Evolutionary conservation across 2,329 filamentous ascomycete species (phyloP).

Genomic region (Colletotrichum sp.): DNA sequence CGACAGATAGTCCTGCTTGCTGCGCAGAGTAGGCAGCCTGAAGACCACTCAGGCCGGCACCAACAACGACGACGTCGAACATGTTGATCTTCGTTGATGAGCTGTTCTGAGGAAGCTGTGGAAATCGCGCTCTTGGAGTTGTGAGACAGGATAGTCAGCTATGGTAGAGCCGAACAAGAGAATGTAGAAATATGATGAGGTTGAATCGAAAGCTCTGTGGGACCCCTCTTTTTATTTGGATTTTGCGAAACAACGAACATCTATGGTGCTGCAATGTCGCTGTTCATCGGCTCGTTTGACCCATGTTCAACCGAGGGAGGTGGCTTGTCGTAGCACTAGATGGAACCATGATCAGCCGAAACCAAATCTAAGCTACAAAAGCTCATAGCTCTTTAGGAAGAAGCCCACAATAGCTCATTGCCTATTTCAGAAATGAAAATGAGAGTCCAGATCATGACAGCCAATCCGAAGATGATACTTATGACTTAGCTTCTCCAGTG

Average conservation of each 20-base stretch:
- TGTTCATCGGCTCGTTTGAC: background rate
- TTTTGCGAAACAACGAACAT: background rate
- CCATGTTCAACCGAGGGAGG: background rate
- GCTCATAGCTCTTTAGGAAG: background rate
- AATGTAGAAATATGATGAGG: background rate
- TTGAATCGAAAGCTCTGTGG: background rate
- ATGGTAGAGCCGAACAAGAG: background rate
- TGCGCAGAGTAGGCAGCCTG: constrained; percentile 35
- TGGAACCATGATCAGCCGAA: background rate
- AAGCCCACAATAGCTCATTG: background rate
- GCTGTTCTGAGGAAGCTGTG: background rate
- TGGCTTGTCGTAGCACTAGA: too few relatives aligned
- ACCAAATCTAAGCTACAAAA: background rate
- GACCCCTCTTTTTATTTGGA: background rate
- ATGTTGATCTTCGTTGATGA: background rate
- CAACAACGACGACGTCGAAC: constrained; percentile 40
- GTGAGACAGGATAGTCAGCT: background rate
- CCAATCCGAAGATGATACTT: background rate
- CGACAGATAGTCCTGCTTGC: constrained; percentile 33
- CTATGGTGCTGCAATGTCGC: background rate
- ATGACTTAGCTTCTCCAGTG: background rate
- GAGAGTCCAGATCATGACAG: background rate
- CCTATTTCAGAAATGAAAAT: background rate
- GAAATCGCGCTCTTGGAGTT: background rate
- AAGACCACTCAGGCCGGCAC: constrained; percentile 42